Conservation (phyloP, 768 basidiomycete genomes). For the Lenzites betulinus region DNA sequence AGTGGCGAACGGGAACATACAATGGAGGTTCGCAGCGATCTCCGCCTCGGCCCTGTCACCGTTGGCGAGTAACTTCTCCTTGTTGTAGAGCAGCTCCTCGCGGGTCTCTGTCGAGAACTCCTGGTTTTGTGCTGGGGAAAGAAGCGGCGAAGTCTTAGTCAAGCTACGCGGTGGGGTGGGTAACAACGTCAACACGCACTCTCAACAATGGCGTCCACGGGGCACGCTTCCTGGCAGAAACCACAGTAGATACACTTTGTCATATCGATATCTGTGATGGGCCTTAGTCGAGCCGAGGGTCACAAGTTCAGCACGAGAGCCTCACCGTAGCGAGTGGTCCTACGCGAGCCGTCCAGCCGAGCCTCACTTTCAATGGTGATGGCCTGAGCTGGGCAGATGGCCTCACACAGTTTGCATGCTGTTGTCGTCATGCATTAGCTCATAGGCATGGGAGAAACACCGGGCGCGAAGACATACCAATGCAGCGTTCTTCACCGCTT, state of each 20-base stretch:
- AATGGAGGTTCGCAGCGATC: constrained; percentile 90
- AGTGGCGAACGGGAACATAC: constrained; percentile 38
- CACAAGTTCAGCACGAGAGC: constrained; percentile 10
- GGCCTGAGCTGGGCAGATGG: constrained; percentile 98
- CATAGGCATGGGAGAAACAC: not conserved
- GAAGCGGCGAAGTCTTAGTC: not conserved
- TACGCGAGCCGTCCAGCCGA: constrained; percentile 90
- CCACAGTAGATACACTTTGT: constrained; percentile 99
- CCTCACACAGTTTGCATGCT: constrained; percentile 99
- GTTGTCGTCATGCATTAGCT: constrained; percentile 8
- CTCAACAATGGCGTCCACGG: constrained; percentile 99
- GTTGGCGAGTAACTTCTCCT: constrained; percentile 96
- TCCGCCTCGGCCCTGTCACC: constrained; percentile 97
- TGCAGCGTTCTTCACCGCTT: constrained; percentile 97
- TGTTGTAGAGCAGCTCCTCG: constrained; percentile 98
- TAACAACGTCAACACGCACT: constrained; percentile 52
- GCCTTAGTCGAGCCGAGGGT: constrained; percentile 11
- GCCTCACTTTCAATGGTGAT: constrained; percentile 99
- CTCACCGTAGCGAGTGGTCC: constrained; percentile 95
- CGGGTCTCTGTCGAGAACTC: constrained; percentile 98
- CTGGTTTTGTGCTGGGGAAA: constrained; percentile 82
- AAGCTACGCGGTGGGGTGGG: constrained; percentile 2
- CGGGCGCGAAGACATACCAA: constrained; percentile 60
- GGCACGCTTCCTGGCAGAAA: constrained; percentile 99
- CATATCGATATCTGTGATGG: constrained; percentile 89